Base-by-base conservation (phyloP, 345 rosid genomes). In the Erucastrum elatum region DNA sequence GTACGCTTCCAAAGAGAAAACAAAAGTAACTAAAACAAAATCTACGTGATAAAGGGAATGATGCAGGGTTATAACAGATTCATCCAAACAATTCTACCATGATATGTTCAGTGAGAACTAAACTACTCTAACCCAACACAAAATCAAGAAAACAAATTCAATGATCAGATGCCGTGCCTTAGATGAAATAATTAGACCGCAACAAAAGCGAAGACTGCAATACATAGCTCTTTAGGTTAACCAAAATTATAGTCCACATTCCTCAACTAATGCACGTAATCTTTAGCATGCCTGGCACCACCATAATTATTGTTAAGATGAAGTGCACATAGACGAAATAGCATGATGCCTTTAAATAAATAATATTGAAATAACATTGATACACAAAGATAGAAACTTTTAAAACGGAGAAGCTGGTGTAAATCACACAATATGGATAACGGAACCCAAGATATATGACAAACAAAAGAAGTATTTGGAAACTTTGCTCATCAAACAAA, bases 401-500 rank as follows among this genome's bases (percentile, higher is more conserved):
- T 0, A 75, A 15, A 63, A n/a, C 6, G 3, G 15, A 68, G 16
- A 27, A 8, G 35, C 37, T 12, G 2, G 4, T 13, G 72, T 39
- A 60, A 68, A 0, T 2, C 31, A 29, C 31, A 29, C 3, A 0
- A 2, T 2, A 21, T 21, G 21, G 21, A 21, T 0, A 21, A 21
- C 21, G 21, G 1, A 21, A 21, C 21, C 21, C 21, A 21, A 21
- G 21, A 21, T n/a, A n/a, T n/a, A n/a, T n/a, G n/a, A n/a, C n/a
- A n/a, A n/a, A n/a, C n/a, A n/a, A n/a, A n/a, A n/a, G n/a, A n/a
- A n/a, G n/a, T n/a, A n/a, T n/a, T n/a, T n/a, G 3, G 37, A 71
- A 59, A 56, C 34, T 16, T 53, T 26, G 3, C 67, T 39, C 58
- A 71, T 30, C 44, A 71, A 55, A 56, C 59, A 71, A 71, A 37